Evolutionary conservation across 495 filamentous ascomycete species (phyloP), one percentile per base, ranked within the genome.

Genomic region (Tuber calosporum): DNA sequence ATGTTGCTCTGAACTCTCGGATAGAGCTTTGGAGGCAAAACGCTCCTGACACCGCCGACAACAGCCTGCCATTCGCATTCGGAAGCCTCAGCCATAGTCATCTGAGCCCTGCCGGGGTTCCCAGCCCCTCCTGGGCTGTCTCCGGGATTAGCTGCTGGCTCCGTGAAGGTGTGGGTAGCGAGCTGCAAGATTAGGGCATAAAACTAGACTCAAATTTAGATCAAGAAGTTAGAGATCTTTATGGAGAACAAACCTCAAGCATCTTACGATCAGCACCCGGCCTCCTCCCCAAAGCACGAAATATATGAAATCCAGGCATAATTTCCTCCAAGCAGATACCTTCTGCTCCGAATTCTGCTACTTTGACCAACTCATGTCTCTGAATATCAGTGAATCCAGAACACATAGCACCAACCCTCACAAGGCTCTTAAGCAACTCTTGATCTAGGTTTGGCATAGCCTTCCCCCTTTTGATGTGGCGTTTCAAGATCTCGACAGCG

Each of bases 381-480:
- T 81, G 80, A 42, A 71, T 62, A 72, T 81, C 79, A 26, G 80
- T 81, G 70, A 81, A 81, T n/a, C 80, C 80, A 19, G 79, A 69
- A 72, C 80, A 81, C 53, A 72, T 71, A 19, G 75, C 58, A 4
- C 80, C 80, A 38, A 81, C 80, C n/a, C 73, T 74, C 26, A 79
- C 76, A 41, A 81, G 69, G 40, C 74, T 73, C 69, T 77, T 79
- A 26, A 81, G 66, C 30, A 81, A 69, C 41, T 79, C 80, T 30
- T 74, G 43, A 69, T 81, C 80, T 53, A 81, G 62, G 68, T 81
- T 81, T 45, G 80, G 79, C 76, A 79, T 81, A 37, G 80, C 69
- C 34, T 81, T 81, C 13, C 80, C 80, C 9, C 81, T 80, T 70
- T 81, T 81, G 26, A 81, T 81, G 69, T 81, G 80, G 30, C 79